phyloP scores from a whole-genome alignment of 75 land plant genomes.

The Pseudotsuga menziesii region DNA sequence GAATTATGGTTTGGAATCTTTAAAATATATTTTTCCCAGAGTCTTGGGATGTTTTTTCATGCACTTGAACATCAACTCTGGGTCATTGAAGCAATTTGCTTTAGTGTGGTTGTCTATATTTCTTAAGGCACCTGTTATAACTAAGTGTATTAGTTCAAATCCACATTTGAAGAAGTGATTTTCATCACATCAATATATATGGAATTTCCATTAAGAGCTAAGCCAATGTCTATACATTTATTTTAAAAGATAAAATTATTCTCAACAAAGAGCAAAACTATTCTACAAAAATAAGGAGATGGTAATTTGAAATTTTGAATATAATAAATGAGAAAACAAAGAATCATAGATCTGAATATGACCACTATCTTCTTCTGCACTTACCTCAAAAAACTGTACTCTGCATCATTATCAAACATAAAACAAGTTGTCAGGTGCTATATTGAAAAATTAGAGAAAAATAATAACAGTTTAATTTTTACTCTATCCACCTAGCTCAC shows the following conservation, averaged over 20 bases:
- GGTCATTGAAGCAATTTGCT: too few relatives aligned
- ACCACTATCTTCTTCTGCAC: neutral
- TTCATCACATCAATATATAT: neutral
- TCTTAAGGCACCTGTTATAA: too few relatives aligned
- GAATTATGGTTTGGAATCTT: too few relatives aligned
- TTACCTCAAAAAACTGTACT: conserved; percentile 38
- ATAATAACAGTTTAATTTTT: neutral
- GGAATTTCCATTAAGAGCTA: neutral
- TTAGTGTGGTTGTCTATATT: too few relatives aligned
- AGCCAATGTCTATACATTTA: neutral
- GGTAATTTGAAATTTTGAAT: too few relatives aligned
- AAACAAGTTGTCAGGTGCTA: neutral
- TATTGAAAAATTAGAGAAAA: neutral
- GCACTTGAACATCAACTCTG: too few relatives aligned
- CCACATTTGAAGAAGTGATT: neutral
- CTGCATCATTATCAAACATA: conserved; percentile 14
- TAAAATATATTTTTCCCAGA: too few relatives aligned
- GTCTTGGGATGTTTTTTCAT: too few relatives aligned
- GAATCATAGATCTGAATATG: neutral
- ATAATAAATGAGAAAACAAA: too few relatives aligned
- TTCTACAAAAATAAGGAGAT: neutral
- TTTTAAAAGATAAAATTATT: neutral
- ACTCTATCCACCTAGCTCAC: neutral
- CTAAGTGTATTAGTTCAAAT: too few relatives aligned
- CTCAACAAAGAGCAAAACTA: neutral